Evolutionary conservation across 2,329 filamentous ascomycete genomes (phyloP), one percentile per base, ranked within the genome.

Genomic region (Fusarium keratoplasticum): DNA sequence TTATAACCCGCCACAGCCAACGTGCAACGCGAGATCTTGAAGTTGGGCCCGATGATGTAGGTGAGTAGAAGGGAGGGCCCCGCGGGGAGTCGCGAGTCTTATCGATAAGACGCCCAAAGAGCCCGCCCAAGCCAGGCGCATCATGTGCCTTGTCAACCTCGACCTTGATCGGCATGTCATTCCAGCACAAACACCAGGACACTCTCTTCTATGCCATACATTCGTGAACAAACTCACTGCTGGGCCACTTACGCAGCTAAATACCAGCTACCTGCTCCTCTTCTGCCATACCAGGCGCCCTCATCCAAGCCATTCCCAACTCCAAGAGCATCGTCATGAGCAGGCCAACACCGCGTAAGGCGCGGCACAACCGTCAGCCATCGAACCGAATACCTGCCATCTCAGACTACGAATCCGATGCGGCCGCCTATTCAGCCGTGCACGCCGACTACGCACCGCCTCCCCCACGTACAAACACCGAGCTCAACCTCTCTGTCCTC

Each of bases 401-500:
- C 31, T 89, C 88, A 55, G 91, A 93, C 82, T 92, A 93, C 83
- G 91, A 93, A 77, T 92, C 91, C 70, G 91, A 93, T 80, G 88
- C 87, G 22, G 86, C 86, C 81, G 84, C 70, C 47, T 69, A 74
- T 40, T 54, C 70, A 54, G 58, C 78, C 76, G 83, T 74, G 67
- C 82, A 77, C 68, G 83, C 77, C 70, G 80, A 73, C 64, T 84
- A 80, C 70, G 84, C 79, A 75, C 85, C 82, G 38, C 88, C 84
- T 79, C 87, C 83, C 61, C 89, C 86, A 81, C 92, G 94, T 74
- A 92, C 92, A 72, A 96, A 95, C 82, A 93, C 93, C 64, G 93
- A 97, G 76, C 91, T 98, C 79, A 98, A 98, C 85, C 88, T 97
- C 74, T 88, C 90, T 58, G 96, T 98, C 42, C 88, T 98, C 38